Evolutionary conservation across 805 yeast species (phyloP), one percentile per base, ranked within the genome.

Genomic region (Metschnikowia cubensis): DNA sequence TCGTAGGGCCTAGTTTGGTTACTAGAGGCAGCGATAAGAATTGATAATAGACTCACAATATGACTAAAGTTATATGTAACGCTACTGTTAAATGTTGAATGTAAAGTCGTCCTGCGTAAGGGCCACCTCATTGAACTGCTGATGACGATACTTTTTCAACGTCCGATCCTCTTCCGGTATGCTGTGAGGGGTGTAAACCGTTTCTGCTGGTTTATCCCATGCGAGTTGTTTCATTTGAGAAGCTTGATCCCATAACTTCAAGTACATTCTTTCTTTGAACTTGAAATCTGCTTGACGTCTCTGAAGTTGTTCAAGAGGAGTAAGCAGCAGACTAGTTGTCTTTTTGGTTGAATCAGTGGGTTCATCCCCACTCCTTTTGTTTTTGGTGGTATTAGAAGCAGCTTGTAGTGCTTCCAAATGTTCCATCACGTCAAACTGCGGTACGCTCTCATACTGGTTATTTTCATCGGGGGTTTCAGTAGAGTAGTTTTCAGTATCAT

Each of bases 401-500:
- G 22, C 7, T 18, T 51, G 50, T 14, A 57, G 50, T 13, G 53
- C 54, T 14, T 39, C 33, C 14, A 57, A 31, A 21, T 57, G 56
- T 14, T 41, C 49, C 36, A 37, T 49, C 7, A 52, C 38, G 18
- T 45, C 48, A 33, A 57, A 57, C 6, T 32, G 47, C 3, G 59
- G 58, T 15, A 48, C 55, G 1, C 45, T 43, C 15, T 42, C 55
- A 14, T 31, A 45, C 22, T 29, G 46, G 10, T 35, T 35, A 17
- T 43, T 21, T 1, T 47, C 54, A 4, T 37, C 56, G 2, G 25
- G 36, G 4, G 48, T 54, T 5, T 22, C 51, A 2, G 40, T 48
- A 2, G 34, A 35, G 21, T 56, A 54, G 10, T 35, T 53, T 3
- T 49, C 56, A 5, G 51, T 56, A 13, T 66, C 66, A 42, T 60